These are phyloP conservation scores for Marsdenia floribunda DNA, from an alignment of 257 asterid genomes.

Conservation along the genomic window DNA sequence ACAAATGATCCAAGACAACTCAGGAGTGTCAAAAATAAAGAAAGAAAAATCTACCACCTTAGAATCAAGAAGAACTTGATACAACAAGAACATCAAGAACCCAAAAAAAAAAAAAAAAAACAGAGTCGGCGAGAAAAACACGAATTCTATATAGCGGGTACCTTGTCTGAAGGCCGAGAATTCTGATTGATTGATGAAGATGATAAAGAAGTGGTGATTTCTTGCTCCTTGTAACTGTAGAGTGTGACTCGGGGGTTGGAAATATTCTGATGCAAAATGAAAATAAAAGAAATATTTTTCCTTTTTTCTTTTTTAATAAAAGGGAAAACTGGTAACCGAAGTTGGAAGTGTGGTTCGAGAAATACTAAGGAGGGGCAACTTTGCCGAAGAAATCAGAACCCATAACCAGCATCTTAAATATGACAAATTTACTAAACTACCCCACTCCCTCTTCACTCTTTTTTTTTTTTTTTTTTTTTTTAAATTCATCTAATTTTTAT, in stretches of 20 bases:
- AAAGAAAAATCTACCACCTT: not conserved
- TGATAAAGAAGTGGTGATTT: not conserved
- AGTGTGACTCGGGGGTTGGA: slow-evolving; percentile 2
- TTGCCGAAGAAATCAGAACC: not conserved
- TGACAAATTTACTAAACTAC: slow-evolving; percentile 15
- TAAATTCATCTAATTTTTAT: too few species aligned
- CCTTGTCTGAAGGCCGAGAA: slow-evolving; percentile 6
- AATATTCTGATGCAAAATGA: not conserved
- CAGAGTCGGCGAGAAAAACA: not conserved
- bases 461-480: too few species aligned
- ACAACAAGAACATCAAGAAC: not conserved
- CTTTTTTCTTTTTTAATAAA: too few species aligned
- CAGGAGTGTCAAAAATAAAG: not conserved
- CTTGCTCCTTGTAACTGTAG: slow-evolving; percentile 2
- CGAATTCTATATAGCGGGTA: not conserved
- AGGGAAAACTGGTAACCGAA: not conserved
- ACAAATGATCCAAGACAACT: slow-evolving; percentile 26
- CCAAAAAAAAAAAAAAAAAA: too few species aligned
- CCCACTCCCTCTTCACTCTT: not conserved
- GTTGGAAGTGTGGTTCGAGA: slow-evolving; percentile 9
- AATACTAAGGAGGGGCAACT: slow-evolving; percentile 6
- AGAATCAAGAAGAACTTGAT: slow-evolving; percentile 11
- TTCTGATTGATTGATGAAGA: slow-evolving; percentile 10
- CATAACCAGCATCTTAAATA: not conserved
- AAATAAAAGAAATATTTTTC: too few species aligned